Percentiles rank a stretch among this genome's conserved stretches.
phyloP scores from a whole-genome alignment of 441 rosid species.

The Oxalis stricta region DNA sequence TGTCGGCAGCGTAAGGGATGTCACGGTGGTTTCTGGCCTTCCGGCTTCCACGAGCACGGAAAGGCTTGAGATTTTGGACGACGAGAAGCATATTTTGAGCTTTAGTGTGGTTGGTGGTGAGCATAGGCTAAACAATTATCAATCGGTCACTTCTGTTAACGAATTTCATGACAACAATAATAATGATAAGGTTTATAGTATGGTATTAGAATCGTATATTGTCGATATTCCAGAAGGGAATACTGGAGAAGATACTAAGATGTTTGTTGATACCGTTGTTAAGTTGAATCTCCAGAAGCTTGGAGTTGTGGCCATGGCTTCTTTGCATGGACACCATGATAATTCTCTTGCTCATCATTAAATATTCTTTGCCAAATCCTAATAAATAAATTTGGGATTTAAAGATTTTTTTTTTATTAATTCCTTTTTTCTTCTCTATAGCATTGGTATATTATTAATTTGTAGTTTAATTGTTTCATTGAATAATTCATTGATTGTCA shows the following conservation, averaged over 20 bases:
- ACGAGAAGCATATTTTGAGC: slow-evolving; percentile 47
- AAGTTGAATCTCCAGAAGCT: slow-evolving; percentile 61
- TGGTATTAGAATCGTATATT: slow-evolving; percentile 60
- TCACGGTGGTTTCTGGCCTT: slow-evolving; percentile 59
- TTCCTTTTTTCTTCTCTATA: background rate
- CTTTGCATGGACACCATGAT: slow-evolving; percentile 25
- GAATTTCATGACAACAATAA: slow-evolving; percentile 25
- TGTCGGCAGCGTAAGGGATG: slow-evolving; percentile 66
- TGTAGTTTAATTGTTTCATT: too few relatives aligned
- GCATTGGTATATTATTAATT: too few relatives aligned
- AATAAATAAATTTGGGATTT: too few relatives aligned
- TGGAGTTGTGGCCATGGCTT: slow-evolving; percentile 27
- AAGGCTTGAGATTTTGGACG: slow-evolving; percentile 62
- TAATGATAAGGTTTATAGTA: slow-evolving; percentile 31
- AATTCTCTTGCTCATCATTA: background rate
- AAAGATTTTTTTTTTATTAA: background rate
- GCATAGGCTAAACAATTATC: slow-evolving; percentile 61
- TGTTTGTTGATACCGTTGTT: slow-evolving; percentile 82
- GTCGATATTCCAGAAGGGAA: slow-evolving; percentile 81
- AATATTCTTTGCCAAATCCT: background rate
- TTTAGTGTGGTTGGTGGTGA: slow-evolving; percentile 76
- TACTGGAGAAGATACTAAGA: slow-evolving; percentile 56
- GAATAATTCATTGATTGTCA: too few relatives aligned
- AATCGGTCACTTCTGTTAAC: slow-evolving; percentile 63
- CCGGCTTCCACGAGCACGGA: slow-evolving; percentile 89